A percentile compares a stretch with the other conserved stretches of the same genome.
Evolutionary conservation across 208 protist genomes (phyloP).

Genomic region (Leishmania turanica): DNA sequence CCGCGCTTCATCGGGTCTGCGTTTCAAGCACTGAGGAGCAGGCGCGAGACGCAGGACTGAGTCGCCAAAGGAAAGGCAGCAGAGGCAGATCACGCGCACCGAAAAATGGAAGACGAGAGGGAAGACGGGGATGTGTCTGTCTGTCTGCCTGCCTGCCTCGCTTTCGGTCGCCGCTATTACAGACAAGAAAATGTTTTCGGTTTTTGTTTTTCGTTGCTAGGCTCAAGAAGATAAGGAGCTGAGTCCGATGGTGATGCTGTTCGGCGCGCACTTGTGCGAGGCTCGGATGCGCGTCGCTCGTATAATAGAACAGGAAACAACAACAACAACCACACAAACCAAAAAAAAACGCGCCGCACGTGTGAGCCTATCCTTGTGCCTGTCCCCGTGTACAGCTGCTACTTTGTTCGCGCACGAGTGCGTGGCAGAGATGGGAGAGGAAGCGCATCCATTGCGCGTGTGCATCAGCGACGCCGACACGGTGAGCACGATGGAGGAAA

Average conservation of each 20-base stretch:
- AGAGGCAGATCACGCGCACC: neutral
- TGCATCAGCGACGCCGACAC: neutral
- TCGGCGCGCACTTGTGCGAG: neutral
- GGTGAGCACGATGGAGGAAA: neutral
- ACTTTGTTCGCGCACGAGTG: neutral
- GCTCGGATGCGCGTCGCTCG: neutral
- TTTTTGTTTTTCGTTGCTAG: neutral
- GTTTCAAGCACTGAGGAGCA: neutral
- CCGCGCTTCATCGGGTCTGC: constrained; percentile 20
- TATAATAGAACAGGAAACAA: neutral
- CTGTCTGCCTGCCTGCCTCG: neutral
- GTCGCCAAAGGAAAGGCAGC: neutral
- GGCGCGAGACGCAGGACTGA: neutral
- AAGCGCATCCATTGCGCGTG: neutral
- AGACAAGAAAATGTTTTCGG: neutral
- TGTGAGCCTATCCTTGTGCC: neutral
- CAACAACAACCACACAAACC: neutral
- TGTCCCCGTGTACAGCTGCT: neutral
- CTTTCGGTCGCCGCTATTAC: neutral
- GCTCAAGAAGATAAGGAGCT: neutral
- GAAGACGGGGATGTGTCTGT: neutral
- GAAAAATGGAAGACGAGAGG: neutral
- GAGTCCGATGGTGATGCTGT: neutral
- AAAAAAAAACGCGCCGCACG: neutral
- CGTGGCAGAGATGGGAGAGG: neutral